Base-by-base conservation (phyloP, 371 early-diverging fungal species). In the Dichotomocladium elegans region DNA sequence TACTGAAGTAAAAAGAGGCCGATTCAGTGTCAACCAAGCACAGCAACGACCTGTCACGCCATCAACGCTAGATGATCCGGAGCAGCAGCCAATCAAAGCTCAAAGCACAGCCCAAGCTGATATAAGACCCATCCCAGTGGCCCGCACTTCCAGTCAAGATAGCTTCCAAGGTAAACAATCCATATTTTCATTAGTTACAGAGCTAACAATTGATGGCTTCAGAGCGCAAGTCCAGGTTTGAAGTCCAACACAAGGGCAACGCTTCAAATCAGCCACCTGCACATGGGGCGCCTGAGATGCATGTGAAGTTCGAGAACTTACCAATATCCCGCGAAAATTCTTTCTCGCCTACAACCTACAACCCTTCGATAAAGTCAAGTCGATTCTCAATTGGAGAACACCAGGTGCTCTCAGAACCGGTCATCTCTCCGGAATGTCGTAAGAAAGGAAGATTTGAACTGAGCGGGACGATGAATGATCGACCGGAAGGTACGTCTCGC, bases 1-100 rank as follows among this genome's bases (percentile, higher is more conserved):
- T 17, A 48, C 53, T 12, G 86, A 80, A 68, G 60, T 82, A 14
- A 79, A 74, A 51, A 82, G 79, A 45, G 86, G 86, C 14, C 62
- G 86, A n/a, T 85, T 85, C 56, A 80, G 80, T 62, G 75, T 85
- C 6, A 68, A 71, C n/a, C 80, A 80, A 41, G 54, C 7, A 33
- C 54, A 44, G 14, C 54, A 24, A 44, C 46, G 25, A 6, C 44
- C 26, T 25, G 17, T 0, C 22, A 9, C 2, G 40, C 27, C n/a
- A n/a, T n/a, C n/a, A n/a, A 21, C n/a, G n/a, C n/a, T n/a, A 3
- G 47, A 54, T 24, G 54, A 54, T 0, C 40, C 22, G n/a, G 40
- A 44, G 14, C 48, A 47, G 12, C 40, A 34, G 8, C 10, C n/a
- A n/a, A n/a, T n/a, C n/a, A n/a, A n/a, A n/a, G n/a, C n/a, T n/a